Base-by-base conservation (phyloP, 495 filamentous ascomycete genomes). In the Xylaria grammica region DNA sequence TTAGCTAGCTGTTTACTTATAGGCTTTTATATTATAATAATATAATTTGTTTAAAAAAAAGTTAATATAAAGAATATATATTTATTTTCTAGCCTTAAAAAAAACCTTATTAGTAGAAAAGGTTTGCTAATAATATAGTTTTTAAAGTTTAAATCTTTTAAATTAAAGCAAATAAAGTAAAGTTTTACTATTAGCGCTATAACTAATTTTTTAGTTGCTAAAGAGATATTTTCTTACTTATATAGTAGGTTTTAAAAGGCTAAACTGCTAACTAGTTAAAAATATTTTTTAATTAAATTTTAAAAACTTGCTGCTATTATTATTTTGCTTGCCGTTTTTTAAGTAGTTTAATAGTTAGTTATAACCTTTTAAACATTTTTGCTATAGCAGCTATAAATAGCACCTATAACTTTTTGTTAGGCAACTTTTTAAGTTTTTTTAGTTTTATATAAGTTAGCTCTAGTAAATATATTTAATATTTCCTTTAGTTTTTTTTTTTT, bases 1-100 rank as follows among this genome's bases (percentile, higher is more conserved):
- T 52, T 52, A 19, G 9, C 13, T 19, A 52, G 2, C 4, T 20
- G 30, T 6, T 20, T 15, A 0, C 15, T 19, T 1, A 9, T 8
- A 4, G 10, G 1, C 32, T 52, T 30, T 19, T 13, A 4, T 26
- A 52, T 15, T 7, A 32, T 52, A 32, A 52, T 20, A 32, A 52
- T 20, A 34, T 52, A 32, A 19, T 52, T 52, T 30, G 17, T 34
- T 52, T 52, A 52, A 32, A 52, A 32, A 52, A 32, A 52, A 2
- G 5, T 52, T 0, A 9, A 34, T 15, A 34, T 19, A 52, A 52
- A 52, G 0, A 15, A 19, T 52, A 52, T 0, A 52, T 52, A 52
- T 9, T 52, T 52, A 3, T 20, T 5, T 8, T 20, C 10, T n/a
- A 52, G 19, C 3, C 5, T 19, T 19, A 8, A 30, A 19, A 32